A percentile compares a stretch with the other conserved stretches of the same genome.
These are phyloP conservation scores for Amanita brunnescens DNA, from an alignment of 768 basidiomycete genomes.

Conservation along the genomic window DNA sequence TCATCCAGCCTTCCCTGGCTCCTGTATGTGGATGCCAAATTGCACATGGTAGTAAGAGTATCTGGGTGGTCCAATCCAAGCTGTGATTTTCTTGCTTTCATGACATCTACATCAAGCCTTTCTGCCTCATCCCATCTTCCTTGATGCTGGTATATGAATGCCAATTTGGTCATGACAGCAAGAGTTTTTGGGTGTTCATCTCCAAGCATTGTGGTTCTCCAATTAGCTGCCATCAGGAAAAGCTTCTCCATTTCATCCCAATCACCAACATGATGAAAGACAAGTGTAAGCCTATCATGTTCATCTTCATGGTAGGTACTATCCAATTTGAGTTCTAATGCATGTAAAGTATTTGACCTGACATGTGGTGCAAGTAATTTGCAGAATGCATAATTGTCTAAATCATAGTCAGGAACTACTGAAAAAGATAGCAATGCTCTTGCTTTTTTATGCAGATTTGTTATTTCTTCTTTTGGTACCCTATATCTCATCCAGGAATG, in stretches of 20 bases:
- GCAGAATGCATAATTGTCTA: too few species aligned
- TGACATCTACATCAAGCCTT: too few species aligned
- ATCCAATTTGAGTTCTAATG: background rate
- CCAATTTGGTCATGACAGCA: background rate
- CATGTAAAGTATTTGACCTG: background rate
- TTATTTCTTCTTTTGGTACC: background rate
- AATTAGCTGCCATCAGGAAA: background rate
- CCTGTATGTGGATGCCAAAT: too few species aligned
- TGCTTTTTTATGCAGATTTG: background rate
- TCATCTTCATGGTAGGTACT: background rate
- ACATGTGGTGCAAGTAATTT: background rate
- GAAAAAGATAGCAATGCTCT: background rate
- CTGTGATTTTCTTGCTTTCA: too few species aligned
- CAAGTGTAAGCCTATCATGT: background rate
- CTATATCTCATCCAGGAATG: too few species aligned
- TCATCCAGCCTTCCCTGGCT: too few species aligned
- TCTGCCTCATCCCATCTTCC: too few species aligned
- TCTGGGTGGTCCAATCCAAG: too few species aligned
- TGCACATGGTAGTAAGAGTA: too few species aligned
- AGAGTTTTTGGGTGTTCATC: background rate
- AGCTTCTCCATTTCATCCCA: too few species aligned
- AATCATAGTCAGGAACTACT: background rate
- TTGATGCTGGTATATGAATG: too few species aligned
- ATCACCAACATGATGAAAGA: too few species aligned
- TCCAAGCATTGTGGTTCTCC: background rate